A percentile compares a stretch with the other conserved stretches of the same genome.
These are phyloP conservation scores for Penicillium coffeae DNA, from an alignment of 495 filamentous ascomycete species.

Conservation along the genomic window DNA sequence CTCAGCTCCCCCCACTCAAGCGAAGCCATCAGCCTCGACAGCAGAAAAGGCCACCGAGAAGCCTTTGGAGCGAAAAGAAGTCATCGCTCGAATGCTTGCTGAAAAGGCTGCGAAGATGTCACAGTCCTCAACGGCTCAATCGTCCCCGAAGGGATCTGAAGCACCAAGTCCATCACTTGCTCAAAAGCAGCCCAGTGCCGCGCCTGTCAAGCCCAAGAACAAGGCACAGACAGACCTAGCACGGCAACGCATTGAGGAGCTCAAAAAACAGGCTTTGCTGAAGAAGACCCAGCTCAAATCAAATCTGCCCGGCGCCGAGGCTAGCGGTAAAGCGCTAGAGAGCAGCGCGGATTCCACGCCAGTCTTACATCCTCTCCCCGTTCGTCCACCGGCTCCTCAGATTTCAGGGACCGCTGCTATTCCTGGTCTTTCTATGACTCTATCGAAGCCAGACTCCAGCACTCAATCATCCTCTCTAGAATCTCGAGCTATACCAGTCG, in stretches of 20 bases:
- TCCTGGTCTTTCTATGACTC: conserved; percentile 52
- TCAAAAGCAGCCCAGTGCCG: conserved; percentile 7
- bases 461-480: conserved; percentile 6
- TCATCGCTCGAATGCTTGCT: conserved; percentile 70
- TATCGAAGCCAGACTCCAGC: conserved; percentile 11
- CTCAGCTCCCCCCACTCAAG: neutral
- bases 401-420: conserved; percentile 31
- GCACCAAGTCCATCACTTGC: neutral
- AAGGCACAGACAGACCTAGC: conserved; percentile 55
- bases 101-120: conserved; percentile 44
- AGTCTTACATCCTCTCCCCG: conserved; percentile 41
- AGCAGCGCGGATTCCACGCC: conserved; percentile 1
- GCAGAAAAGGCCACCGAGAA: conserved; percentile 28
- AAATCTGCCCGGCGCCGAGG: neutral
- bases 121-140: conserved; percentile 16
- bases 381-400: conserved; percentile 38
- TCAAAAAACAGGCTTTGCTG: conserved; percentile 41
- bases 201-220: conserved; percentile 46
- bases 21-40: neutral
- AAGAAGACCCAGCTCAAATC: conserved; percentile 15
- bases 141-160: conserved; percentile 14
- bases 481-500: conserved; percentile 11
- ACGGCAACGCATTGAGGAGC: conserved; percentile 47
- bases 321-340: neutral
- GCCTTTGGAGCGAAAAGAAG: conserved; percentile 68